phyloP scores from a whole-genome alignment of 495 filamentous ascomycete genomes.

The Staphylotrichum tortipilum region DNA sequence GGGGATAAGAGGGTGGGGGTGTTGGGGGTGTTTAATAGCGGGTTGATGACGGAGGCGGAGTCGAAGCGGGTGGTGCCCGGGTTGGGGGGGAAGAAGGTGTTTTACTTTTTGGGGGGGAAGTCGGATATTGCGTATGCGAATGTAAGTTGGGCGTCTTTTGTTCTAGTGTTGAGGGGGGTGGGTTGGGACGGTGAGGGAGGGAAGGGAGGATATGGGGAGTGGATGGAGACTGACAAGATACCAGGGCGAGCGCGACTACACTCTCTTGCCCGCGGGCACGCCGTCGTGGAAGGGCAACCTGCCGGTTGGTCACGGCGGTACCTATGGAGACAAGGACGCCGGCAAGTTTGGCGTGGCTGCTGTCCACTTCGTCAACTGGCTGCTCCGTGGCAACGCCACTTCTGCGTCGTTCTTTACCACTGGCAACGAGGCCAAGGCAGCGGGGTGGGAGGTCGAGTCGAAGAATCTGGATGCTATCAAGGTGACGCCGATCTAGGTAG shows the following conservation, averaged over 20 bases:
- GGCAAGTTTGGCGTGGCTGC: constrained; percentile 24
- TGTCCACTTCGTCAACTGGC: constrained; percentile 16
- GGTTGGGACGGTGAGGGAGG: too few species aligned
- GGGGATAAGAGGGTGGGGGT: constrained; percentile 13
- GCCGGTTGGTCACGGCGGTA: constrained; percentile 24
- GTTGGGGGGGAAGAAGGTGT: constrained; percentile 16
- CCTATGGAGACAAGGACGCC: constrained; percentile 19
- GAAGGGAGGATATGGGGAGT: too few species aligned
- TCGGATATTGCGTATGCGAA: constrained; percentile 27
- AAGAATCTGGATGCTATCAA: background rate
- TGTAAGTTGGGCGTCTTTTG: background rate
- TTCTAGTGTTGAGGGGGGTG: too few species aligned
- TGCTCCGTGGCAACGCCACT: constrained; percentile 12
- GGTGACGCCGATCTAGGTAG: constrained; percentile 2
- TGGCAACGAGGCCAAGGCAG: background rate
- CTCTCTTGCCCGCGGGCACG: constrained; percentile 13
- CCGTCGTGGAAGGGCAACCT: constrained; percentile 31
- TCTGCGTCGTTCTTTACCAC: constrained; percentile 8
- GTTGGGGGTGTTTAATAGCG: constrained; percentile 24
- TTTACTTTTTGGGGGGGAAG: constrained; percentile 22
- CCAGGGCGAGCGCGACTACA: constrained; percentile 24
- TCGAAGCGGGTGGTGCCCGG: background rate
- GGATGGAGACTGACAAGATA: too few species aligned
- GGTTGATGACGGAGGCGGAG: constrained; percentile 11
- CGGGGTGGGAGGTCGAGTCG: constrained; percentile 4